Base-by-base conservation (phyloP, 495 filamentous ascomycete species). In the Podospora pseudoanserina region DNA sequence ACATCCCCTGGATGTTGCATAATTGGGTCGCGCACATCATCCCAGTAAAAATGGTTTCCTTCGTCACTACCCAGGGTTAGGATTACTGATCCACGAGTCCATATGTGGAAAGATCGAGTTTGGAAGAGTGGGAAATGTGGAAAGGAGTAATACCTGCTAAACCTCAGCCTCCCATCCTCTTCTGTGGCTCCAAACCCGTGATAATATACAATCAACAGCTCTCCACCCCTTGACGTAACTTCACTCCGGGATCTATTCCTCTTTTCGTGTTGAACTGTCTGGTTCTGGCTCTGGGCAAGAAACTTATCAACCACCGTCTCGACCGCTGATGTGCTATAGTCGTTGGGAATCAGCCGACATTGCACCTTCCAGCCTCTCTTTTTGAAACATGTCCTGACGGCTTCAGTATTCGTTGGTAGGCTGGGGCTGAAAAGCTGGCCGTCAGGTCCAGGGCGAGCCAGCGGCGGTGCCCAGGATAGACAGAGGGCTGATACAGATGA, bases 21-120 rank as follows among this genome's bases (percentile, higher is more conserved):
- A 9, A 77, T 61, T 4, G 75, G 70, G 28, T 75, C 73, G 16
- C 75, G 65, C 23, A 77, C 67, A 64, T 77, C 75, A 26, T 75
- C 70, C 75, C 73, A 77, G 66, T 70, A 74, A 67, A 75, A 74
- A 4, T 32, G 58, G 5, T 54, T 70, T 9, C 34, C 67, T 0
- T 58, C 65, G 1, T 59, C 39, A 5, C 58, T 65, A 20, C 1
- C 0, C 58, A 54, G 1, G 28, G 2, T 28, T 27, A 59, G 15
- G 4, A 64, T 65, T n/a, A 65, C 20, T 27, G 30, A 49, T 39
- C 6, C 11, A 39, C 34, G 34, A 11, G 34, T 11, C 5, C 34
- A 49, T 5, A 49, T 49, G 15, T 49, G 39, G 39, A 3, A 58
- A 23, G 23, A n/a, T 27, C 6, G 23, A 20, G 9, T 67, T 13